phyloP scores from a whole-genome alignment of 345 rosid genomes.

The Eucalyptus erythrocorys region DNA sequence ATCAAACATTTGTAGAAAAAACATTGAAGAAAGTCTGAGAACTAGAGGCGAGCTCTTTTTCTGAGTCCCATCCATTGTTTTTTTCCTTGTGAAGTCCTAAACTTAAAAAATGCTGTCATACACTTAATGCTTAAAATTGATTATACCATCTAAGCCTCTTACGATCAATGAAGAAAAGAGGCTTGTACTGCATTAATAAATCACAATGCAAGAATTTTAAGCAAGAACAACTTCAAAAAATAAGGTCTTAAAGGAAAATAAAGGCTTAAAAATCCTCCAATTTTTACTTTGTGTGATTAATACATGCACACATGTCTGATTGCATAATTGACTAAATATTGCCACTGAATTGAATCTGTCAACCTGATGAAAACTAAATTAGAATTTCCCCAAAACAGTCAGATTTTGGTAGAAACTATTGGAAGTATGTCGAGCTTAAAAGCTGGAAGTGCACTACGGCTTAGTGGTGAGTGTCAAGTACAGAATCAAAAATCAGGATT shows the following conservation, averaged over 20 bases:
- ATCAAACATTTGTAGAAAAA: background rate
- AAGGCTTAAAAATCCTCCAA: background rate
- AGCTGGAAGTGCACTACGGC: background rate
- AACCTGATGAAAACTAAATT: background rate
- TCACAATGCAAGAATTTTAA: background rate
- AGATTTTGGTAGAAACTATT: background rate
- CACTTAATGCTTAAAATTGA: background rate
- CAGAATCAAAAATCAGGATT: background rate
- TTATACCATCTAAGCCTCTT: background rate
- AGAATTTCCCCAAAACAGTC: background rate
- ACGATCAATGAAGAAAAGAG: background rate
- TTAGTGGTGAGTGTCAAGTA: background rate
- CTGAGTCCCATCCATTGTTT: background rate
- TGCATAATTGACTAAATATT: background rate
- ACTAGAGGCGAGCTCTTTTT: background rate
- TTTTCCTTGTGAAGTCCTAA: background rate
- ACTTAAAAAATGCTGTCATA: background rate
- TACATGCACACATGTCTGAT: background rate
- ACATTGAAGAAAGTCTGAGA: background rate
- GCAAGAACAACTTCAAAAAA: background rate
- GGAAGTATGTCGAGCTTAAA: background rate
- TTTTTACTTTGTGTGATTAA: background rate
- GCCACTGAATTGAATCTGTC: background rate
- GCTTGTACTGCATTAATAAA: background rate
- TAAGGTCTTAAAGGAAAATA: background rate